A percentile compares a stretch with the other conserved stretches of the same genome.
Evolutionary conservation across 768 basidiomycete genomes (phyloP).

Genomic region (Ramaria rubella): DNA sequence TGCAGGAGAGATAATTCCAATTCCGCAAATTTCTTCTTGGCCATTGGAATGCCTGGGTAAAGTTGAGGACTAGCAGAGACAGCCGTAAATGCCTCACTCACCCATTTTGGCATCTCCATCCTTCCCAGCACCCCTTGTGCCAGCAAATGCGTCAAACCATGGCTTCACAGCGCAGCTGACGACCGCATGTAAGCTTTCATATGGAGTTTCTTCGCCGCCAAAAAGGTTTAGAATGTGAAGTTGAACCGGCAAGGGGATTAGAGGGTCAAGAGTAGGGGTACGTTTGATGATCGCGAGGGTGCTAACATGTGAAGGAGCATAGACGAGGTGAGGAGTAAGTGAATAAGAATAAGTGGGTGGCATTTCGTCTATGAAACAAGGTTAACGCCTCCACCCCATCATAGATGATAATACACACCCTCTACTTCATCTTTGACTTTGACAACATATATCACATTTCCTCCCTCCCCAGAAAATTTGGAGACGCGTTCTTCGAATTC

Average conservation of each 20-base stretch:
- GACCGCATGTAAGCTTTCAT: conserved; percentile 91
- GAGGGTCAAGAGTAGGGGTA: conserved; percentile 70
- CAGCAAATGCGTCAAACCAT: conserved; percentile 98
- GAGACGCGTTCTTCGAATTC: conserved; percentile 70
- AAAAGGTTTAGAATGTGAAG: conserved; percentile 91
- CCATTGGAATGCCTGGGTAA: conserved; percentile 78
- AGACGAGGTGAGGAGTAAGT: conserved; percentile 66
- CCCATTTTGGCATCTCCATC: conserved; percentile 82
- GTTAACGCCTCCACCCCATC: background rate
- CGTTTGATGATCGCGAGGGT: conserved; percentile 96
- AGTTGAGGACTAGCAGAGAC: background rate
- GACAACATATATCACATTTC: conserved; percentile 75
- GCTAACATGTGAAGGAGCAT: conserved; percentile 71
- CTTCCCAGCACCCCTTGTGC: conserved; percentile 67
- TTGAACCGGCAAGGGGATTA: conserved; percentile 74
- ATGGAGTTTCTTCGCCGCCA: conserved; percentile 82
- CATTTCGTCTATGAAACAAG: conserved; percentile 47
- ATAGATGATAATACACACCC: conserved; percentile 38
- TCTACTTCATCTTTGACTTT: conserved; percentile 71
- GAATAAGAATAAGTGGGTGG: conserved; percentile 58
- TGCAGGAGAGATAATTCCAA: conserved; percentile 91
- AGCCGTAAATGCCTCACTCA: conserved; percentile 17
- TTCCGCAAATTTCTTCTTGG: conserved; percentile 99
- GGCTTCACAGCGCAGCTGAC: conserved; percentile 95
- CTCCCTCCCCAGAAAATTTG: conserved; percentile 69